Conservation (phyloP, 345 rosid genomes). For the Citrus sp. region DNA sequence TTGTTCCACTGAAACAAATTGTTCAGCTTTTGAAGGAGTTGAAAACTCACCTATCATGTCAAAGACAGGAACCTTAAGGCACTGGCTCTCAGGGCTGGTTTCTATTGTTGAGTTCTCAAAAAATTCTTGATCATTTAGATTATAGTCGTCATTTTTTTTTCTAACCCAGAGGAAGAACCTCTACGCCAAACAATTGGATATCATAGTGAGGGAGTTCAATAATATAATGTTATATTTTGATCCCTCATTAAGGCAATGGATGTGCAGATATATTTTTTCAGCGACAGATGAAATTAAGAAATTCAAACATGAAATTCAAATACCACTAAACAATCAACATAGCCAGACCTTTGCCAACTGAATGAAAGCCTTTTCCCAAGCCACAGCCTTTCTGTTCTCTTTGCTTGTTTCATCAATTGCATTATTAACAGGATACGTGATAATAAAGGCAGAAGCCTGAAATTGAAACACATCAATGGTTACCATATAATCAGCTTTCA, state of each 20-base stretch:
- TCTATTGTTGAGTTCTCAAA: neutral
- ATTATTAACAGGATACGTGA: conserved; percentile 91
- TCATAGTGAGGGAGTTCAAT: neutral
- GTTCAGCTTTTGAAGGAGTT: neutral
- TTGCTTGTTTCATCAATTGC: conserved; percentile 56
- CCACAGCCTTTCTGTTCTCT: conserved; percentile 63
- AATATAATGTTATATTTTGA: neutral
- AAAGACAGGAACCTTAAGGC: neutral
- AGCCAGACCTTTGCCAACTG: conserved; percentile 74
- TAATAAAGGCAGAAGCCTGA: conserved; percentile 92
- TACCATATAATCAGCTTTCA: neutral
- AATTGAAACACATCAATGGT: conserved; percentile 23
- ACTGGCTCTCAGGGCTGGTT: neutral
- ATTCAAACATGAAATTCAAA: neutral
- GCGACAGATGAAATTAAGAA: neutral
- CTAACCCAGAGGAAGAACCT: neutral
- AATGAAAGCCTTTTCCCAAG: conserved; percentile 96
- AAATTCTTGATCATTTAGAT: neutral
- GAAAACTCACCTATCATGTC: neutral
- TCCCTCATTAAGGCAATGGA: neutral
- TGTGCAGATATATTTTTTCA: neutral
- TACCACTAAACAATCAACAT: neutral
- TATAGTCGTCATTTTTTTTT: neutral
- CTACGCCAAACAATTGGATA: conserved; percentile 1
- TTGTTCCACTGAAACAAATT: neutral